These are phyloP conservation scores for Sclerotinia minor DNA, from an alignment of 2,329 filamentous ascomycete species.

Conservation along the genomic window DNA sequence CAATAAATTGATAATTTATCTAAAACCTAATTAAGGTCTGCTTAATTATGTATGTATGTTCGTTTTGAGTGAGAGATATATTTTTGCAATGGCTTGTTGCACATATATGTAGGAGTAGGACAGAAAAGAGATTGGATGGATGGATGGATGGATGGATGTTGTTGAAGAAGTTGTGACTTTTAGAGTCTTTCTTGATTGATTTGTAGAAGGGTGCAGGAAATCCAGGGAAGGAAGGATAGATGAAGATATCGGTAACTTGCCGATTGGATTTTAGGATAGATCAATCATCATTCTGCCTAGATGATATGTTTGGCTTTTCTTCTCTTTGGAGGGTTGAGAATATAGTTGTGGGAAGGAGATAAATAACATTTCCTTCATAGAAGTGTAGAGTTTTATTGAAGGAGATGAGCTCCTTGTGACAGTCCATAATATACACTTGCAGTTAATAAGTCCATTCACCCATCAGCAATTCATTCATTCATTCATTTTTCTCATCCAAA, in stretches of 20 bases:
- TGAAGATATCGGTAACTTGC: slow-evolving; percentile 20
- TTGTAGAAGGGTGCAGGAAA: neutral
- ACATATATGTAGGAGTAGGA: neutral
- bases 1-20: no score
- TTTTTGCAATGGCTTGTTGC: slow-evolving; percentile 1
- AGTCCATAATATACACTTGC: no score
- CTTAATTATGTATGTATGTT: neutral
- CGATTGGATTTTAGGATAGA: neutral
- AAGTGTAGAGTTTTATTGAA: neutral
- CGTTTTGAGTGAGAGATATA: neutral
- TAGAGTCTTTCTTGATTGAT: neutral
- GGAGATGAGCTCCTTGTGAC: neutral
- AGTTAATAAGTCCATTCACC: neutral
- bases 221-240: neutral
- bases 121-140: neutral
- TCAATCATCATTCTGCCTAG: neutral
- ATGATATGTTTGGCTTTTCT: neutral
- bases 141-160: neutral
- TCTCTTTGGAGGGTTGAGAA: neutral
- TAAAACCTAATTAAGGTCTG: no score
- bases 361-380: neutral
- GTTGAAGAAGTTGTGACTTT: neutral
- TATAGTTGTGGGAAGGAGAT: neutral
- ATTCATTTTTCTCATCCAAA: neutral
- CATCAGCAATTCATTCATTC: neutral